Evolutionary conservation across 2,329 filamentous ascomycete genomes (phyloP).

Genomic region (Sclerotinia minor): DNA sequence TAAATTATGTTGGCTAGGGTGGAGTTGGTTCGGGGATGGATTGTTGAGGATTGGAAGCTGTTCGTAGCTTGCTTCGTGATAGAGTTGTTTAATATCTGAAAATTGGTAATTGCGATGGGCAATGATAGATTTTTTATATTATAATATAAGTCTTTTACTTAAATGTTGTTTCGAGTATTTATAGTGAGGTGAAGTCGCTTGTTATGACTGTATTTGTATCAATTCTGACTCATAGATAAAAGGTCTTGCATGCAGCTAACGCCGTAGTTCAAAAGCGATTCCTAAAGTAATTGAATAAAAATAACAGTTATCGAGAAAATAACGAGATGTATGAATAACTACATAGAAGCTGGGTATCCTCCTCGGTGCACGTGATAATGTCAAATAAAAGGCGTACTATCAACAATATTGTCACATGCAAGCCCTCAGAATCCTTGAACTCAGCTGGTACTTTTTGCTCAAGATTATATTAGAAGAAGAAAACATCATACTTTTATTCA

Average conservation of each 20-base stretch:
- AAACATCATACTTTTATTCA: background rate
- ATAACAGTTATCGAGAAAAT: background rate
- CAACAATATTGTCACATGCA: background rate
- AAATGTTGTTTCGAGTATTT: no score
- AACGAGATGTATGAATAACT: background rate
- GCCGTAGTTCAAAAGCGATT: background rate
- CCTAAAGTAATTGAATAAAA: background rate
- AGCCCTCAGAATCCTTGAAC: background rate
- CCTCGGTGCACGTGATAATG: background rate
- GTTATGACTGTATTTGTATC: background rate
- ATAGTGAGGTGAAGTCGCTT: background rate
- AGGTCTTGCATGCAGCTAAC: background rate
- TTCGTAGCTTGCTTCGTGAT: background rate
- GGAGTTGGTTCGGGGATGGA: background rate
- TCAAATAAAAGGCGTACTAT: background rate
- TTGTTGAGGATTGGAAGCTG: background rate
- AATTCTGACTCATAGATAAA: conserved; percentile 11
- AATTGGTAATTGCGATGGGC: background rate
- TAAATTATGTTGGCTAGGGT: conserved; percentile 36
- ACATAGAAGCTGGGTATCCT: background rate
- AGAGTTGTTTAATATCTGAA: background rate
- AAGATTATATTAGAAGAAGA: background rate
- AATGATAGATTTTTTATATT: background rate
- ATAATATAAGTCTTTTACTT: background rate
- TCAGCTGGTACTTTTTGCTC: background rate